Percentiles rank a stretch among this genome's conserved stretches.
These are phyloP conservation scores for Bombardia bombarda DNA, from an alignment of 495 filamentous ascomycete species.

Conservation along the genomic window DNA sequence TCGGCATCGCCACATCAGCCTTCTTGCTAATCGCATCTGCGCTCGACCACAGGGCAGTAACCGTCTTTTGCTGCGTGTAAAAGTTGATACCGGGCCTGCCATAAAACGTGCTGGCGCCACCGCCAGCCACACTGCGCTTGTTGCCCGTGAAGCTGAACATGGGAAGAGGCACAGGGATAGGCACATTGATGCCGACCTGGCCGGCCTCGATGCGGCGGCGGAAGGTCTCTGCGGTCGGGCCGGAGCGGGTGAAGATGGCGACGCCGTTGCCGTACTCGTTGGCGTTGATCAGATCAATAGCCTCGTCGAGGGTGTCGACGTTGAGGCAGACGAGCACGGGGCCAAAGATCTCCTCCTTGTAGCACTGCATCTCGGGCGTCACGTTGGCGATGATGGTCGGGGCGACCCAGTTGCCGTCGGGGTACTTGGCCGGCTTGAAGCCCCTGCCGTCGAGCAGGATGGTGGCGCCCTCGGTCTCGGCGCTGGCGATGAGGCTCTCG, in stretches of 20 bases:
- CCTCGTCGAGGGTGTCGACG: conserved; percentile 74
- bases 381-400: conserved; percentile 95
- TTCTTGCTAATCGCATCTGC: conserved; percentile 76
- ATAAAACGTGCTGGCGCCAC: conserved; percentile 92
- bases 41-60: conserved; percentile 82
- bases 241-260: conserved; percentile 56
- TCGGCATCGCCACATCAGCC: conserved; percentile 91
- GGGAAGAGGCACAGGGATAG: conserved; percentile 78
- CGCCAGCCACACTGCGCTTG: conserved; percentile 91
- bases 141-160: conserved; percentile 99
- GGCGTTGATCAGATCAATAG: conserved; percentile 54
- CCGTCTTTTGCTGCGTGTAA: conserved; percentile 96
- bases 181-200: conserved; percentile 76
- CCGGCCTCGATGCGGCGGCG: conserved; percentile 63
- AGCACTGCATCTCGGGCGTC: conserved; percentile 86
- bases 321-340: conserved; percentile 85
- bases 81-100: conserved; percentile 86
- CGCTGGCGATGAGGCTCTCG: conserved; percentile 77
- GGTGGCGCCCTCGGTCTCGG: conserved; percentile 87
- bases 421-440: conserved; percentile 83
- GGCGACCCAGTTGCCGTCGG: conserved; percentile 91
- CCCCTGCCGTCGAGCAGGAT: conserved; percentile 92
- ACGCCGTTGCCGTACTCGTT: conserved; percentile 63
- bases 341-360: conserved; percentile 95
- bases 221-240: conserved; percentile 53